Conservation (phyloP, 1,139 yeast genomes). For the Maudiozyma humilis region DNA sequence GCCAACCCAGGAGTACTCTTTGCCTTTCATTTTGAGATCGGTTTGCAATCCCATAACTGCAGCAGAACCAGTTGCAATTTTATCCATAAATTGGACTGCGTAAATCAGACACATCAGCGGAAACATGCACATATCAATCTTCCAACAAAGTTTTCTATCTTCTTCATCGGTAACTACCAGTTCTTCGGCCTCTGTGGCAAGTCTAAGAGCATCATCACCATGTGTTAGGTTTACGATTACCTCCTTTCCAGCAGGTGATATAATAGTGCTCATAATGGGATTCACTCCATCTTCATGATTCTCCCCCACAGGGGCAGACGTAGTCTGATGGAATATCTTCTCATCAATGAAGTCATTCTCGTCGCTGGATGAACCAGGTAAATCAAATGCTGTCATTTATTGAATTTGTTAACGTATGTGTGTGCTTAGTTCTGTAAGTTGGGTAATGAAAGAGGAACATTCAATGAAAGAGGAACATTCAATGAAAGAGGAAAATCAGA, state of each 20-base stretch:
- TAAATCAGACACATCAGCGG: conserved; percentile 51
- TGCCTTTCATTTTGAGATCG: conserved; percentile 43
- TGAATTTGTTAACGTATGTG: not conserved
- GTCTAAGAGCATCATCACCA: conserved; percentile 25
- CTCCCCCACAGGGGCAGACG: not conserved
- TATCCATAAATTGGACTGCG: conserved; percentile 60
- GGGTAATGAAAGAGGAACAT: too few relatives aligned
- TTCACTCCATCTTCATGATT: not conserved
- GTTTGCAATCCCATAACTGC: conserved; percentile 47
- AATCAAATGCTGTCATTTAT: not conserved
- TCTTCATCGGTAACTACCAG: conserved; percentile 26
- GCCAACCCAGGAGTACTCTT: conserved; percentile 51
- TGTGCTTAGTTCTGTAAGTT: too few relatives aligned
- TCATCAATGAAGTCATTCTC: conserved; percentile 4
- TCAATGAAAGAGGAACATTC: too few relatives aligned
- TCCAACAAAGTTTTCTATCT: conserved; percentile 37
- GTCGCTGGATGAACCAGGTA: not conserved
- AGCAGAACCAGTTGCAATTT: conserved; percentile 49
- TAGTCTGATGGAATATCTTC: not conserved
- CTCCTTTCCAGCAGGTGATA: conserved; percentile 30
- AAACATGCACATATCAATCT: conserved; percentile 46
- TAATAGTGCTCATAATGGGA: conserved; percentile 15
- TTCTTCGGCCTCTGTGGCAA: conserved; percentile 24
- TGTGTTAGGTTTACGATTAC: conserved; percentile 12
- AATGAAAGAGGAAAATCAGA: too few relatives aligned